Evolutionary conservation across 306 rosid species (phyloP).

Genomic region (Macrotyloma uniflorum): DNA sequence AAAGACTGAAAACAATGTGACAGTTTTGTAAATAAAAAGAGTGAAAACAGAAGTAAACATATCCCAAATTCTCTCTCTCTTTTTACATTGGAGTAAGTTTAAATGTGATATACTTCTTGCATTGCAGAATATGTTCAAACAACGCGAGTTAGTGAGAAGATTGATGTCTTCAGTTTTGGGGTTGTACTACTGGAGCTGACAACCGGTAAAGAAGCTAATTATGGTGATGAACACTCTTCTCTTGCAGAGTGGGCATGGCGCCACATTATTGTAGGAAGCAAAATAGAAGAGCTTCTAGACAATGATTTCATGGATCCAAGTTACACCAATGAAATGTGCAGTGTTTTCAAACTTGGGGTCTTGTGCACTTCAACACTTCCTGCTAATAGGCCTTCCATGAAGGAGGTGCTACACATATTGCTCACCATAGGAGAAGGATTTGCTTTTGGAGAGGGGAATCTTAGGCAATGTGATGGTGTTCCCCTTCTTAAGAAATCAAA

Average conservation of each 20-base stretch:
- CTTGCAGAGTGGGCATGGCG: constrained; percentile 77
- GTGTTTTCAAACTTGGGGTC: constrained; percentile 68
- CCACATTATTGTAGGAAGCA: constrained; percentile 41
- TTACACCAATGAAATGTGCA: constrained; percentile 58
- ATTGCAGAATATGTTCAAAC: constrained; percentile 72
- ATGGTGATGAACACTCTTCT: constrained; percentile 65
- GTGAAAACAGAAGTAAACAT: no score
- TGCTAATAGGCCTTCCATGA: constrained; percentile 71
- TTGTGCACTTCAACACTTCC: constrained; percentile 62
- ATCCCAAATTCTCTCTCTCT: not conserved
- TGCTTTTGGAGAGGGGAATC: constrained; percentile 27
- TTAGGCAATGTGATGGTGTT: constrained; percentile 33
- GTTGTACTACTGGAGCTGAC: constrained; percentile 72
- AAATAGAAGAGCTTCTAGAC: constrained; percentile 58
- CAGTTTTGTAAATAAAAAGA: no score
- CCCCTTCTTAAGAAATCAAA: constrained; percentile 66
- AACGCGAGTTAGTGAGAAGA: constrained; percentile 64
- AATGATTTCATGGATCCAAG: constrained; percentile 53
- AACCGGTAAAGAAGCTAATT: constrained; percentile 67
- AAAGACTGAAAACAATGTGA: no score
- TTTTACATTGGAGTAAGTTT: not conserved
- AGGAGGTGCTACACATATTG: constrained; percentile 57
- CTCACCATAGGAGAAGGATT: constrained; percentile 30
- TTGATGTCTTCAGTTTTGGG: constrained; percentile 84
- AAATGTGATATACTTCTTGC: constrained; percentile 1